Evolutionary conservation across 176 grass and related monocot genomes (phyloP), one percentile per base, ranked within the genome.

Genomic region (Miscanthus lutarioriparius): DNA sequence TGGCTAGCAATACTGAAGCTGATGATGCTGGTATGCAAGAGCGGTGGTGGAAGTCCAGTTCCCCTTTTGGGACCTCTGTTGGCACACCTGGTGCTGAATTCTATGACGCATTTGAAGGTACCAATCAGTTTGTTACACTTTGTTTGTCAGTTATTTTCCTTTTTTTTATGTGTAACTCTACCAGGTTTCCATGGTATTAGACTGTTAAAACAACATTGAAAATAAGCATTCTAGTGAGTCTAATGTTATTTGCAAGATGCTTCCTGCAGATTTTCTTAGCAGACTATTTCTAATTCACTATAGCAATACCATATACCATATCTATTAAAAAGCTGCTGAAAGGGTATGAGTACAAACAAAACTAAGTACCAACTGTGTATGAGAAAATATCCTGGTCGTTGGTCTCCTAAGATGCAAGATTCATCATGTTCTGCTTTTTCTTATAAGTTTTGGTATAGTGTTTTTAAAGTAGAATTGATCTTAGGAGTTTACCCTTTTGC

Each of bases 101-200:
- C 51, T 99, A 92, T 51, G 97, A 99, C 38, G 93, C 97, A 9
- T 92, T 92, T 11, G 93, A 99, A 94, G 96, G 96, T 99, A 96
- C 33, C 23, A 33, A 83, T 68, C 67, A 40, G 4, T 80, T 81
- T 7, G 0, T 56, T 77, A 20, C 4, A 16, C 45, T 77, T 70
- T 82, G 1, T 30, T 27, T 6, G 23, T 17, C 7, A 16, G 39
- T 30, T 28, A 56, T 7, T 22, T 54, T 58, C n/a, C 22, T 23
- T 25, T 64, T 25, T 64, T 40, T 33, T 79, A 56, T 10, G 10
- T 27, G 7, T 10, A 23, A 73, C 3, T 16, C 5, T 27, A 51
- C 25, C 12, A 39, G 86, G 16, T 74, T 81, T 41, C 26, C 7
- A 63, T 63, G n/a, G 44, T 69, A 30, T 39, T 84, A 48, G 56